Evolutionary conservation across 768 basidiomycete genomes (phyloP), one percentile per base, ranked within the genome.

Genomic region (Phlebiopsis flavidoalba): DNA sequence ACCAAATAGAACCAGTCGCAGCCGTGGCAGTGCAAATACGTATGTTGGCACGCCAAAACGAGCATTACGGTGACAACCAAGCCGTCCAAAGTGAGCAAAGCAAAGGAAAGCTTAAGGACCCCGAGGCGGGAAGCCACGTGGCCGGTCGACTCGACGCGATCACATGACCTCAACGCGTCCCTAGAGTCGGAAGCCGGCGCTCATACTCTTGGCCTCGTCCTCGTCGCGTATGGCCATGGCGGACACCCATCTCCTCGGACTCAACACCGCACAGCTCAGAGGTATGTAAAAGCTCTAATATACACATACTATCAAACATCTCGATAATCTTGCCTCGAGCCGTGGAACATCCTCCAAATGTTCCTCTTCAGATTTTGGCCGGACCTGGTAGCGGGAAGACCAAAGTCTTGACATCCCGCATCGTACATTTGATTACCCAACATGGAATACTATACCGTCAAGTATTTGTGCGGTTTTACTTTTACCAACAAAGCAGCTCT

Each of bases 401-500:
- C 0, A 86, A 82, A 71, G 85, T 89, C 24, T 70, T 91, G 24
- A 89, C 85, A 5, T 82, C 84, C 52, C 80, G 89, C 15, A 85
- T 90, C 50, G 87, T 84, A 3, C 76, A 88, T 69, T 74, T 91
- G 21, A 84, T 90, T 53, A 69, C 82, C 6, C 70, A 78, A 31
- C 81, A 85, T 65, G 66, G 66, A 24, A 67, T 88, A 10, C 68
- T 77, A n/a, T n/a, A 11, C 82, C 89, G 1, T 75, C 77, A 4
- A 76, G 83, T 17, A 87, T 91, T 72, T 88, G 87, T 66, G 87
- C 88, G 2, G 89, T 95, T n/a, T n/a, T 11, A 96, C 84, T 0
- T 96, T 95, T 71, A 94, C 93, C 10, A 93, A 93, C 75, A 93
- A 93, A 72, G 92, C 93, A 15, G 91, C 93, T 0, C 87, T 84